Evolutionary conservation across 2,329 filamentous ascomycete species (phyloP), one percentile per base, ranked within the genome.

Genomic region (Alternaria arbusti): DNA sequence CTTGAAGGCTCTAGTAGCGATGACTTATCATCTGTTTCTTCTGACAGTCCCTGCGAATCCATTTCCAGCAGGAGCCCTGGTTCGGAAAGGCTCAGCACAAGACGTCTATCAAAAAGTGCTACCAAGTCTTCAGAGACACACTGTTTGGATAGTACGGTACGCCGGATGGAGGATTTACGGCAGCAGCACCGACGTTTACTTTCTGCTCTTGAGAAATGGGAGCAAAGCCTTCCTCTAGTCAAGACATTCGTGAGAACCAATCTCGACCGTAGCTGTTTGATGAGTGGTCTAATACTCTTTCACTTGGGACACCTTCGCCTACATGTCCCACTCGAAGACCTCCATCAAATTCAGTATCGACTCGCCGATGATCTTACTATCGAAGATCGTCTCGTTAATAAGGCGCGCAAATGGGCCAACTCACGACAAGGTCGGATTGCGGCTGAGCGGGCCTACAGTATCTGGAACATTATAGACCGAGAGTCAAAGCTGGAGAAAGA

Each of bases 311-410:
- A 32, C 11, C 28, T 57, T 15, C 55, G 55, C 12, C 55, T 57
- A 12, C 12, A 20, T 22, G 55, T 32, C 10, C 55, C 55, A 6
- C 25, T 57, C 7, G 55, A 57, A 20, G 55, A 57, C 15, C n/a
- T 49, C 15, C 55, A 57, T 28, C 55, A 57, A 49, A 57, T 57
- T 32, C 55, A 57, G 13, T 57, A 57, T 36, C 44, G 55, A 17
- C 23, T 57, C 6, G 55, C 55, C 10, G 44, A 57, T n/a, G 40
- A 57, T 32, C 13, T 20, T 13, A 22, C 20, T 15, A n/a, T 57
- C 44, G 43, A 47, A 23, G 25, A 36, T 6, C n/a, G 26, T 23
- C 36, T 57, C 20, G 22, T 49, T 22, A 11, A 13, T 15, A 46
- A 20, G 17, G 44, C 23, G 44, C 44, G 44, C n/a, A 46, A 2